Percentiles rank a stretch among this genome's conserved stretches.
phyloP scores from a whole-genome alignment of 768 basidiomycete species.

The Naematelia aurantialba region DNA sequence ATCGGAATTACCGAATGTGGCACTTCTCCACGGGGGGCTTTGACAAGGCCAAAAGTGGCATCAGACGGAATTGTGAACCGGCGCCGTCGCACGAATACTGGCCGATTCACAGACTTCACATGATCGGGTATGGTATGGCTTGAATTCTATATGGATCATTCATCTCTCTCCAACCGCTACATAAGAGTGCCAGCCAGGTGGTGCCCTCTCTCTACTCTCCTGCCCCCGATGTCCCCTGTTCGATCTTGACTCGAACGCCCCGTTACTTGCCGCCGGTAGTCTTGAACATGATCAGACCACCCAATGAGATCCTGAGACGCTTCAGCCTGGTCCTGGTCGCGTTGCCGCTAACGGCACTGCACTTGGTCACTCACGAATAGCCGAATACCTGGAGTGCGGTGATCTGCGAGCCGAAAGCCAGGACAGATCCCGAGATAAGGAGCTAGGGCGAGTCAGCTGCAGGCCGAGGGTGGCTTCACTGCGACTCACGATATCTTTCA shows the following conservation, averaged over 20 bases:
- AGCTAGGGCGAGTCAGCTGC: slow-evolving; percentile 51
- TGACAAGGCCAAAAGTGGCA: too few species aligned
- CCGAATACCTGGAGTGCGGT: slow-evolving; percentile 82
- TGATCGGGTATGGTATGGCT: neutral
- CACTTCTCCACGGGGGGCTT: too few species aligned
- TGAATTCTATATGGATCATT: neutral
- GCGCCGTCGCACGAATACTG: too few species aligned
- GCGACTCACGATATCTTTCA: slow-evolving; percentile 61
- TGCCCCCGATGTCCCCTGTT: too few species aligned
- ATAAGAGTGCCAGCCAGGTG: too few species aligned
- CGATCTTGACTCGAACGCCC: neutral
- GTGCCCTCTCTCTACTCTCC: too few species aligned
- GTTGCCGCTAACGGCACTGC: too few species aligned
- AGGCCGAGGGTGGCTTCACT: neutral
- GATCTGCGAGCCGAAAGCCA: slow-evolving; percentile 75
- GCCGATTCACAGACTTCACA: neutral
- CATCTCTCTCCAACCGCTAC: too few species aligned
- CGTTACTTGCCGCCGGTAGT: slow-evolving; percentile 53
- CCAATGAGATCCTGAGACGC: slow-evolving; percentile 71
- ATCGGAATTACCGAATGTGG: neutral
- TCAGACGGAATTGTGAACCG: too few species aligned
- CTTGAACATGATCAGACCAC: slow-evolving; percentile 80
- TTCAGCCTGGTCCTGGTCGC: slow-evolving; percentile 7
- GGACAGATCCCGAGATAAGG: slow-evolving; percentile 82
- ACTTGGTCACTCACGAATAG: slow-evolving; percentile 42